phyloP scores from a whole-genome alignment of 352 stramenopile species.

The Phytophthora sp. region DNA sequence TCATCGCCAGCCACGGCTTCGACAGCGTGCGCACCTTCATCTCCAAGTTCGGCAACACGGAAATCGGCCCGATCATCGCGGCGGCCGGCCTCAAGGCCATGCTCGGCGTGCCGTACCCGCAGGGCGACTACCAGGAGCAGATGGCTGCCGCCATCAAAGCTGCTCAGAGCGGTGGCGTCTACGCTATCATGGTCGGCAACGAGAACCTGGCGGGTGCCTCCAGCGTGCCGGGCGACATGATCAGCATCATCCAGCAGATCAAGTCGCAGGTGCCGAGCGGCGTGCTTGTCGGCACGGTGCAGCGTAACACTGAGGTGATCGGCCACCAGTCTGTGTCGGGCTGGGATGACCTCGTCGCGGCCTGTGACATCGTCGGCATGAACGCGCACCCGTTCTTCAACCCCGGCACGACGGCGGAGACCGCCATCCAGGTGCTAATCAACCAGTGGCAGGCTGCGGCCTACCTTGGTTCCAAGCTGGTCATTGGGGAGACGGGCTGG shows the following conservation, averaged over 20 bases:
- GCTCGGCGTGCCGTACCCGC: conserved; percentile 52
- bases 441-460: conserved; percentile 40
- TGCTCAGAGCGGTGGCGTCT: conserved; percentile 40
- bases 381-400: conserved; percentile 62
- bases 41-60: conserved; percentile 44
- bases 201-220: conserved; percentile 44
- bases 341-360: conserved; percentile 33
- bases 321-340: conserved; percentile 14
- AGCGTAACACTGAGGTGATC: conserved; percentile 59
- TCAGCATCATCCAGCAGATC: conserved; percentile 47
- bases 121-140: conserved; percentile 43
- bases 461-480: conserved; percentile 39
- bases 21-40: conserved; percentile 65
- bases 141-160: conserved; percentile 39
- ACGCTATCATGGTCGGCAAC: conserved; percentile 66
- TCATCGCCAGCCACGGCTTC: conserved; percentile 56
- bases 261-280: conserved; percentile 40
- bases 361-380: conserved; percentile 44
- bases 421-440: conserved; percentile 40
- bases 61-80: conserved; percentile 51
- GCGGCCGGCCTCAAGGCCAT: conserved; percentile 41
- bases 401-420: conserved; percentile 9
- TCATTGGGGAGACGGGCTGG: conserved; percentile 56
- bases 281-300: conserved; percentile 60
- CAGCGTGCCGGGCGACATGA: conserved; percentile 37